Conservation (phyloP, 805 yeast genomes). For the Lipomyces sp. region DNA sequence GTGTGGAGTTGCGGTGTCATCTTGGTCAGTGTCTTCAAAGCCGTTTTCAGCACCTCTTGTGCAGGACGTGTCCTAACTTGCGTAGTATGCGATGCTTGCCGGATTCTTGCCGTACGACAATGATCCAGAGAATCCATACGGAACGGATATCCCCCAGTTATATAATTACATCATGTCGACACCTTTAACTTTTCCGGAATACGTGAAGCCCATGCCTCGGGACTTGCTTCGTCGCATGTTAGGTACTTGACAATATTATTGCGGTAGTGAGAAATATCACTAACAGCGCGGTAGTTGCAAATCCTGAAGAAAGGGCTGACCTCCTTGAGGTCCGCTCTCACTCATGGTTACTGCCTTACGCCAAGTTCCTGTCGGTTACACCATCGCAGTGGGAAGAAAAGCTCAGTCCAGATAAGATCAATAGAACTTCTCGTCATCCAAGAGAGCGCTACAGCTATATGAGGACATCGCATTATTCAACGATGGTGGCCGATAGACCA, state of each 20-base stretch:
- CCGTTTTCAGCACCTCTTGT: background rate
- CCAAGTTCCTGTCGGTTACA: conserved; percentile 77
- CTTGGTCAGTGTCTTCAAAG: conserved; percentile 43
- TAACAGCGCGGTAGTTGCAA: conserved; percentile 56
- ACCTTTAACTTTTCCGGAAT: conserved; percentile 93
- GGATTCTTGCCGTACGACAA: conserved; percentile 98
- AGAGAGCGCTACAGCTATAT: conserved; percentile 15
- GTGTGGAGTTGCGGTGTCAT: conserved; percentile 98
- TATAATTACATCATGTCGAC: conserved; percentile 91
- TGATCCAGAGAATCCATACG: conserved; percentile 95
- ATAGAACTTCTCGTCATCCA: conserved; percentile 1
- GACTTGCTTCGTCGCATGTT: conserved; percentile 79
- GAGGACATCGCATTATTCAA: conserved; percentile 12
- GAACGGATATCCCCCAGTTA: conserved; percentile 86
- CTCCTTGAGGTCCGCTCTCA: conserved; percentile 76
- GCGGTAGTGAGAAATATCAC: conserved; percentile 25
- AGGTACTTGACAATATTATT: conserved; percentile 33
- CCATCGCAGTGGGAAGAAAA: conserved; percentile 87
- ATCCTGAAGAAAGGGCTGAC: conserved; percentile 75
- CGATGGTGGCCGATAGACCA: conserved; percentile 13
- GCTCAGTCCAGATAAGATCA: conserved; percentile 27
- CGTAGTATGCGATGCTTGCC: conserved; percentile 85
- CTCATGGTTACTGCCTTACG: conserved; percentile 87
- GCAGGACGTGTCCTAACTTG: background rate
- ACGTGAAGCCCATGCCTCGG: conserved; percentile 85